Evolutionary conservation across 1,284 basidiomycete genomes (phyloP).

Genomic region (Malassezia caprae): DNA sequence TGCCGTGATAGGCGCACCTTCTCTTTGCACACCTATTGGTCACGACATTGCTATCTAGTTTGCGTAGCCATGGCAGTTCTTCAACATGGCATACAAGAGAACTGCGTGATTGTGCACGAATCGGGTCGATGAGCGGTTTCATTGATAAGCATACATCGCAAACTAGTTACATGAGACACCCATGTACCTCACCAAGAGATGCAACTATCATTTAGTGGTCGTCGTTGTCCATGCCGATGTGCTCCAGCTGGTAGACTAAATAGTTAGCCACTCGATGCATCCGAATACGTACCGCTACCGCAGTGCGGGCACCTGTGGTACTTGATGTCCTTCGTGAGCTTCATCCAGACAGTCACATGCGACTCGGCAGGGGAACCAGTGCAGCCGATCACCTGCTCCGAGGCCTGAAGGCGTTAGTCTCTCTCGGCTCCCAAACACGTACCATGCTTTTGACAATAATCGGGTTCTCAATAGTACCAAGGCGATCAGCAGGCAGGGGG

Average conservation of each 20-base stretch:
- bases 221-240: slow-evolving; percentile 27
- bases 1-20: not conserved
- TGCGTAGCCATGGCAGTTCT: not conserved
- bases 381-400: slow-evolving; percentile 42
- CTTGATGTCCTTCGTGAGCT: slow-evolving; percentile 35
- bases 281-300: slow-evolving; percentile 35
- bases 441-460: slow-evolving; percentile 79
- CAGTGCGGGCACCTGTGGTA: slow-evolving; percentile 45
- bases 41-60: not conserved
- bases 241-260: slow-evolving; percentile 38
- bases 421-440: slow-evolving; percentile 48
- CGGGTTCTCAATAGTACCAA: slow-evolving; percentile 79
- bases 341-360: slow-evolving; percentile 45
- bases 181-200: not conserved
- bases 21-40: not conserved
- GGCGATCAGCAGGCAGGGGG: slow-evolving; percentile 71
- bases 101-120: not conserved
- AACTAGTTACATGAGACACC: not conserved
- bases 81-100: no score
- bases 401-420: slow-evolving; percentile 22
- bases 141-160: slow-evolving; percentile 2
- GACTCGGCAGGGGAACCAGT: slow-evolving; percentile 44
- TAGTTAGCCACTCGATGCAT: not conserved
- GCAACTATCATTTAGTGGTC: slow-evolving; percentile 23
- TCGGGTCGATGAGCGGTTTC: not conserved